phyloP scores from a whole-genome alignment of 352 stramenopile species.

The Phytophthora foliorum region DNA sequence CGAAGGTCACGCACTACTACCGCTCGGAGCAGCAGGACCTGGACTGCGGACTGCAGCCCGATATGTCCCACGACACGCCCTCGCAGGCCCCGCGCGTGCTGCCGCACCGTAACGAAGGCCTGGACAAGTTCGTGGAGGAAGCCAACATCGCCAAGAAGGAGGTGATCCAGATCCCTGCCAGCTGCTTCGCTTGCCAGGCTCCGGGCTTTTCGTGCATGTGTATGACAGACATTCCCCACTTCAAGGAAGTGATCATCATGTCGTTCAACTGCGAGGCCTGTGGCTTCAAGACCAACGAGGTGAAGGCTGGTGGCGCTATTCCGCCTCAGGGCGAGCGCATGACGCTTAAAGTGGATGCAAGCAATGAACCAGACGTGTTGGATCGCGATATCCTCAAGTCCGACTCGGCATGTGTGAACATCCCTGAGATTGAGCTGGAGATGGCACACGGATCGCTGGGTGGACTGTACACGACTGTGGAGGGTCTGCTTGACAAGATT shows the following conservation, averaged over 20 bases:
- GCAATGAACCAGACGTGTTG: slow-evolving; percentile 73
- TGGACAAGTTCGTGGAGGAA: slow-evolving; percentile 71
- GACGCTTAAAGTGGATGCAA: slow-evolving; percentile 61
- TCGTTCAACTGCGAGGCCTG: slow-evolving; percentile 91
- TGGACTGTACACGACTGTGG: slow-evolving; percentile 95
- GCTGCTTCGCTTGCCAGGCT: slow-evolving; percentile 85
- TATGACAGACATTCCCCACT: slow-evolving; percentile 95
- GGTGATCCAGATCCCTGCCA: slow-evolving; percentile 84
- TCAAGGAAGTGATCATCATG: slow-evolving; percentile 96
- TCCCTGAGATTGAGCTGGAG: slow-evolving; percentile 94
- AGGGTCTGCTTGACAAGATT: slow-evolving; percentile 92
- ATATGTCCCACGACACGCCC: slow-evolving; percentile 63
- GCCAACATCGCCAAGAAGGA: slow-evolving; percentile 79
- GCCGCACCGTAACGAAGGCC: slow-evolving; percentile 73
- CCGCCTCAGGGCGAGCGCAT: slow-evolving; percentile 85
- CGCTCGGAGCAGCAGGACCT: slow-evolving; percentile 82
- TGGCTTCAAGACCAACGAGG: slow-evolving; percentile 93
- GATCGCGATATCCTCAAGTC: slow-evolving; percentile 94
- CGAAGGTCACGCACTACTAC: slow-evolving; percentile 80
- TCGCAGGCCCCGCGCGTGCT: slow-evolving; percentile 57
- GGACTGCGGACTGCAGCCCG: slow-evolving; percentile 73
- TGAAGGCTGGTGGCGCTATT: slow-evolving; percentile 93
- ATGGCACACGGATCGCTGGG: slow-evolving; percentile 90
- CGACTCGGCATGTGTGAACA: slow-evolving; percentile 84
- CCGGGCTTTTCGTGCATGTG: slow-evolving; percentile 89